Percentiles rank a stretch among this genome's conserved stretches.
phyloP scores from a whole-genome alignment of 345 rosid genomes.

The Salix viminalis region DNA sequence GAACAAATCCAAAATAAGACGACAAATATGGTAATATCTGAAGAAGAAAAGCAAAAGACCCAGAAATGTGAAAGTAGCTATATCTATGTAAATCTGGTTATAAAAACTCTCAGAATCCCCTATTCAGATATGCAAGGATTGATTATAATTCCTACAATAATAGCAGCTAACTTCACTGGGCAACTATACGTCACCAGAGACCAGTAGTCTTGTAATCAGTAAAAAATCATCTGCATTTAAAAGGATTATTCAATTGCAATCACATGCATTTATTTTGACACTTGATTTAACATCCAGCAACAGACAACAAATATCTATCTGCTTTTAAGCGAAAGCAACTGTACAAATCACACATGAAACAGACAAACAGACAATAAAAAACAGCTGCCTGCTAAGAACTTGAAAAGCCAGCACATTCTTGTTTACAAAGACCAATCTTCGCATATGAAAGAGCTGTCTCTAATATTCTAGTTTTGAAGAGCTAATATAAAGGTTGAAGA shows the following conservation, averaged over 20 bases:
- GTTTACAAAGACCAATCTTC: not conserved
- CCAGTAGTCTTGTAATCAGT: not conserved
- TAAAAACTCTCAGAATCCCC: not conserved
- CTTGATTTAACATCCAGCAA: not conserved
- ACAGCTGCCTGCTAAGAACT: not conserved
- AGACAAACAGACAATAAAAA: slow-evolving; percentile 4
- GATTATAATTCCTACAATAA: slow-evolving; percentile 1
- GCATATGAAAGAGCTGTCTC: not conserved
- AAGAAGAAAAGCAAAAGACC: not conserved
- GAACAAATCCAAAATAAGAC: slow-evolving; percentile 2
- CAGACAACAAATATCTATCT: not conserved
- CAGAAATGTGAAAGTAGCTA: not conserved
- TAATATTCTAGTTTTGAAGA: slow-evolving; percentile 6
- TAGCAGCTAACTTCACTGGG: not conserved
- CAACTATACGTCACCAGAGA: not conserved
- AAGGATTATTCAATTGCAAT: not conserved
- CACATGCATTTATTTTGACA: not conserved
- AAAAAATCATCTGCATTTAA: not conserved
- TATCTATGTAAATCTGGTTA: not conserved
- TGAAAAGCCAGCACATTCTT: slow-evolving; percentile 8
- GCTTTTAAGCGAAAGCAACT: not conserved
- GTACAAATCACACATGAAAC: slow-evolving; percentile 1
- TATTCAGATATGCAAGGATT: not conserved
- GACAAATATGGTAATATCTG: not conserved
- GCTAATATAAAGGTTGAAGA: not conserved